These are phyloP conservation scores for Picea abies DNA, from an alignment of 83 land plant species.

Conservation along the genomic window DNA sequence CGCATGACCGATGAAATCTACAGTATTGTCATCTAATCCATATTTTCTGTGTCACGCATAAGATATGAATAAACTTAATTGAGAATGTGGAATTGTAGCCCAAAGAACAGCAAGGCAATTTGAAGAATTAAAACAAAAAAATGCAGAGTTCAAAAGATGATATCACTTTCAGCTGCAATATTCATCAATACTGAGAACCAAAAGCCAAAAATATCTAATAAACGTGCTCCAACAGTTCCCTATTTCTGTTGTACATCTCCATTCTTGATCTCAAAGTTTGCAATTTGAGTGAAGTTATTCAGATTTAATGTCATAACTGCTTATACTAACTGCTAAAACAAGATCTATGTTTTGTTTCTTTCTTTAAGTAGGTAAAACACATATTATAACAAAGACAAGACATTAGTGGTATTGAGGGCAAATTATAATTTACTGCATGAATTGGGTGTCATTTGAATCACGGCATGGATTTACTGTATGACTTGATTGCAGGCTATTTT, in stretches of 20 bases:
- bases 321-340: not conserved
- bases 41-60: constrained; percentile 38
- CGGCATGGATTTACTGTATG: too few relatives aligned
- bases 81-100: not conserved
- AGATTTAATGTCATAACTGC: not conserved
- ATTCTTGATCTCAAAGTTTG: not conserved
- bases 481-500: not conserved
- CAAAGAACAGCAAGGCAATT: not conserved
- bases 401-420: not conserved
- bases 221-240: not conserved
- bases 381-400: not conserved
- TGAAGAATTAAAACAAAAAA: not conserved
- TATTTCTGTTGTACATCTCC: not conserved
- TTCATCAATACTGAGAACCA: not conserved
- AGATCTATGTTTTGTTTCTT: not conserved
- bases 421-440: not conserved
- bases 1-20: constrained; percentile 76
- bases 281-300: not conserved
- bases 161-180: not conserved
- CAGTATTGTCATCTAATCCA: constrained; percentile 75
- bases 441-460: not conserved
- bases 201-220: not conserved
- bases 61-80: not conserved
- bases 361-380: not conserved
- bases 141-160: not conserved